phyloP scores from a whole-genome alignment of 768 basidiomycete genomes.

The Calocybe indica region DNA sequence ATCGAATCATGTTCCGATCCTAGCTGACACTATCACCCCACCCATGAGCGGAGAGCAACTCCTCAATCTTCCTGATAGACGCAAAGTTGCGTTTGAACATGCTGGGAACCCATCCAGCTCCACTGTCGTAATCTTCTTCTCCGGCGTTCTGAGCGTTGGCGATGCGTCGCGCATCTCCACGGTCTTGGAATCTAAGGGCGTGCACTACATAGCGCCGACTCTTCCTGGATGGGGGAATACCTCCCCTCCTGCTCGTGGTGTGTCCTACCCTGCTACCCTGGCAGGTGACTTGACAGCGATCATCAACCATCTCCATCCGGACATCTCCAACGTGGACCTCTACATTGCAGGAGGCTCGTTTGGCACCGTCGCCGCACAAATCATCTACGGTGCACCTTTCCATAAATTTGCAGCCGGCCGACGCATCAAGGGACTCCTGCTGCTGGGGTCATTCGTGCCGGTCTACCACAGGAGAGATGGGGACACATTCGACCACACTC shows the following conservation, averaged over 20 bases:
- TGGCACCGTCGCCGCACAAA: conserved; percentile 42
- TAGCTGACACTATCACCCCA: no score
- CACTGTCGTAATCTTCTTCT: conserved; percentile 34
- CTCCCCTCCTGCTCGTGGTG: conserved; percentile 24
- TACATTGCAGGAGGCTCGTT: conserved; percentile 45
- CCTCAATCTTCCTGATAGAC: conserved; percentile 17
- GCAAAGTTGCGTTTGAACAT: conserved; percentile 11
- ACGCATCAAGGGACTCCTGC: conserved; percentile 33
- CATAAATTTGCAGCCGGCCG: conserved; percentile 38
- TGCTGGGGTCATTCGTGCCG: conserved; percentile 34
- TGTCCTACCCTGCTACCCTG: conserved; percentile 27
- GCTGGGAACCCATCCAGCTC: conserved; percentile 28
- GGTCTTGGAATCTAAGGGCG: conserved; percentile 3
- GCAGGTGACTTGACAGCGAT: conserved; percentile 30
- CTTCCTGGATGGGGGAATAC: conserved; percentile 45
- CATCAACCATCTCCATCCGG: conserved; percentile 33
- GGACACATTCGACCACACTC: conserved; percentile 20
- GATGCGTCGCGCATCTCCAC: conserved; percentile 13
- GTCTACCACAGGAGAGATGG: conserved; percentile 27
- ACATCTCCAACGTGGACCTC: conserved; percentile 24
- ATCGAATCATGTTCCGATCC: no score
- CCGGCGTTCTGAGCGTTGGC: conserved; percentile 34
- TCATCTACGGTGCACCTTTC: conserved; percentile 43
- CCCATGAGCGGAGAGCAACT: conserved; percentile 10
- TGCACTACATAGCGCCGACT: conserved; percentile 32